Conservation (phyloP, 768 basidiomycete species). For the Boletus insuetus region DNA sequence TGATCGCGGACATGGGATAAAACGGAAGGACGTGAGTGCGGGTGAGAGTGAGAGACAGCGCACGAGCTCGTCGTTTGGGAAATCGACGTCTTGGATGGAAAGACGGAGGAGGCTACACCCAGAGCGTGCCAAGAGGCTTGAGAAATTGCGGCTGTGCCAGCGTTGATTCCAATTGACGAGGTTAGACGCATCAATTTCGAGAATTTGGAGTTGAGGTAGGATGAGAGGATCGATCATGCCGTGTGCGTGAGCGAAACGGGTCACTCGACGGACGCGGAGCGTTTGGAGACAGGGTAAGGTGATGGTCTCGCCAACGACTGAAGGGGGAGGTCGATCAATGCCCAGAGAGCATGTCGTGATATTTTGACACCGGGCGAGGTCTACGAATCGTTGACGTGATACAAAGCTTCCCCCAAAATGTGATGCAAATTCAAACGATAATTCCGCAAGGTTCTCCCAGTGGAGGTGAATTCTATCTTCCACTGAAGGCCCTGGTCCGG, state of each 20-base stretch:
- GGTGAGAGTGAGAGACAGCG: conserved; percentile 18
- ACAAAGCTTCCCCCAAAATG: conserved; percentile 1
- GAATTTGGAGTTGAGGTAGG: conserved; percentile 14
- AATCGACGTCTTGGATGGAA: conserved; percentile 15
- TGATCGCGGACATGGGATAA: conserved; percentile 19
- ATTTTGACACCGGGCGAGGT: conserved; percentile 10
- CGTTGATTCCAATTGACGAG: neutral
- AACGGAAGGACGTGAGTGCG: conserved; percentile 12
- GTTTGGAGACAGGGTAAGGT: conserved; percentile 11
- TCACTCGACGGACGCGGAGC: conserved; percentile 15
- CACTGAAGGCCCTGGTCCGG: neutral
- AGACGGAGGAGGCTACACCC: conserved; percentile 11
- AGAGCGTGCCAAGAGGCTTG: conserved; percentile 17
- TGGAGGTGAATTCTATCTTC: conserved; percentile 1
- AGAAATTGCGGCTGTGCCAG: conserved; percentile 18
- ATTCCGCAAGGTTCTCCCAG: conserved; percentile 12
- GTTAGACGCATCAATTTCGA: conserved; percentile 14
- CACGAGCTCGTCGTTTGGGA: conserved; percentile 21
- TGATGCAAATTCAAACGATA: conserved; percentile 15
- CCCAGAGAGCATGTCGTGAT: conserved; percentile 17
- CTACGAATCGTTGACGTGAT: neutral
- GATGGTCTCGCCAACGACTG: neutral
- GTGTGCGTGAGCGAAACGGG: neutral
- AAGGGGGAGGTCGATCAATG: neutral
- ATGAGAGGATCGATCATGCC: conserved; percentile 8